Conservation (phyloP, 2,329 filamentous ascomycete species). For the Blastomyces gilchristii region DNA sequence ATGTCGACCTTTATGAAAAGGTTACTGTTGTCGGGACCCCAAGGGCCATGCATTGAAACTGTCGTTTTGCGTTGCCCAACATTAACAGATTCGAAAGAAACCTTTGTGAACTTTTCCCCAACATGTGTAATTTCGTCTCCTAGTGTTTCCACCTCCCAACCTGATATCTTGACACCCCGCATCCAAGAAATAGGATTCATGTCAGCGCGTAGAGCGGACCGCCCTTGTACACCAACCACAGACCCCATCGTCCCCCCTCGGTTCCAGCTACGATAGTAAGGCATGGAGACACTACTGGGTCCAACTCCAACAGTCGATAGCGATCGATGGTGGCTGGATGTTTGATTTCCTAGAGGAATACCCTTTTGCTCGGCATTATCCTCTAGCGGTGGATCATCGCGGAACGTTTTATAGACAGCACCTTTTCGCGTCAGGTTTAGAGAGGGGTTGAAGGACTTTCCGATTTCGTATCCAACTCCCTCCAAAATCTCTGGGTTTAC, state of each 20-base stretch:
- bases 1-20: conserved; percentile 49
- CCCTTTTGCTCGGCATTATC: background rate
- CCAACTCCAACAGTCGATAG: conserved; percentile 31
- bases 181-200: conserved; percentile 55
- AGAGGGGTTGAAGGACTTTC: conserved; percentile 52
- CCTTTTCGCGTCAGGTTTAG: conserved; percentile 71
- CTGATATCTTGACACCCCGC: conserved; percentile 52
- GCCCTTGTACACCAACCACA: conserved; percentile 39
- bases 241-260: conserved; percentile 41
- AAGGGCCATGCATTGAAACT: conserved; percentile 51
- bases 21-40: conserved; percentile 43
- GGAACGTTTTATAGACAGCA: conserved; percentile 75
- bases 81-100: conserved; percentile 50
- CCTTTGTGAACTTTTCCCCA: conserved; percentile 50
- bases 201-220: conserved; percentile 38
- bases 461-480: conserved; percentile 63
- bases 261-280: conserved; percentile 40
- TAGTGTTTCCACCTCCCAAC: conserved; percentile 44
- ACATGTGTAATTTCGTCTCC: conserved; percentile 53
- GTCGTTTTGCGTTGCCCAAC: conserved; percentile 44
- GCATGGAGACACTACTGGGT: conserved; percentile 43
- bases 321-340: conserved; percentile 10
- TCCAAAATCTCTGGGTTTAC: conserved; percentile 55
- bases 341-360: conserved; percentile 5
- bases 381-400: conserved; percentile 37